These are phyloP conservation scores for Globisporangium yorkense DNA, from an alignment of 352 stramenopile species.

Conservation along the genomic window DNA sequence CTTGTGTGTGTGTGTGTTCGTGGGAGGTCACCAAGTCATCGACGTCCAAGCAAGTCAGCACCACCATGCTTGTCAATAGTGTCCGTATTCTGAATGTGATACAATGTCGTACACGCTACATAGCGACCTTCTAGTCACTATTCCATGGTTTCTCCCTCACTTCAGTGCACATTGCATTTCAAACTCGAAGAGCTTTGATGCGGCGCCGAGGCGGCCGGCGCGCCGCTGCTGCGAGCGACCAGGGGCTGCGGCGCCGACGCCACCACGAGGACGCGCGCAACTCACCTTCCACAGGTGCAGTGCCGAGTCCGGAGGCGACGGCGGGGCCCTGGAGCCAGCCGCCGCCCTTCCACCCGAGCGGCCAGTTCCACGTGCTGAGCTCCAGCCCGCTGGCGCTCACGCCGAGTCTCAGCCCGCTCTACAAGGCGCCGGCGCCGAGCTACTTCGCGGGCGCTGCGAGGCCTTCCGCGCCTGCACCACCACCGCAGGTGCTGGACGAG, in stretches of 20 bases:
- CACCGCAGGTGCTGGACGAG: conserved; percentile 29
- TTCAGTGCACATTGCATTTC: conserved; percentile 2
- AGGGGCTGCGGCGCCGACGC: conserved; percentile 3
- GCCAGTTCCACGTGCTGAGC: conserved; percentile 24
- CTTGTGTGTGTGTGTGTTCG: too few species aligned
- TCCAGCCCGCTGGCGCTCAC: conserved; percentile 38
- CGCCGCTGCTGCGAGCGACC: conserved; percentile 6
- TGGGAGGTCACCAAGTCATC: too few species aligned
- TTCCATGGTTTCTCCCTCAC: too few species aligned
- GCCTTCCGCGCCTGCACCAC: conserved; percentile 9
- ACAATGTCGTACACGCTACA: not conserved
- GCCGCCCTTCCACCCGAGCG: conserved; percentile 23
- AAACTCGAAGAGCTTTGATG: conserved; percentile 3
- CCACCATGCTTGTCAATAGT: too few species aligned
- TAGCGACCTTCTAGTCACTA: not conserved
- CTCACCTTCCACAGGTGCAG: not conserved
- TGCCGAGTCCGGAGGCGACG: not conserved
- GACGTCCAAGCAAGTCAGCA: too few species aligned
- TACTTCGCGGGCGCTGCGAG: conserved; percentile 9
- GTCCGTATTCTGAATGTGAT: too few species aligned
- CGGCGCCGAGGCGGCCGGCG: conserved; percentile 4
- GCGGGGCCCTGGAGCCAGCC: conserved; percentile 13
- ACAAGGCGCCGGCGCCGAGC: conserved; percentile 23
- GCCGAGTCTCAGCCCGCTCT: conserved; percentile 36
- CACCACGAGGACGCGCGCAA: not conserved